Base-by-base conservation (phyloP, 2,329 filamentous ascomycete genomes). In the Neopestalotiopsis rosae region DNA sequence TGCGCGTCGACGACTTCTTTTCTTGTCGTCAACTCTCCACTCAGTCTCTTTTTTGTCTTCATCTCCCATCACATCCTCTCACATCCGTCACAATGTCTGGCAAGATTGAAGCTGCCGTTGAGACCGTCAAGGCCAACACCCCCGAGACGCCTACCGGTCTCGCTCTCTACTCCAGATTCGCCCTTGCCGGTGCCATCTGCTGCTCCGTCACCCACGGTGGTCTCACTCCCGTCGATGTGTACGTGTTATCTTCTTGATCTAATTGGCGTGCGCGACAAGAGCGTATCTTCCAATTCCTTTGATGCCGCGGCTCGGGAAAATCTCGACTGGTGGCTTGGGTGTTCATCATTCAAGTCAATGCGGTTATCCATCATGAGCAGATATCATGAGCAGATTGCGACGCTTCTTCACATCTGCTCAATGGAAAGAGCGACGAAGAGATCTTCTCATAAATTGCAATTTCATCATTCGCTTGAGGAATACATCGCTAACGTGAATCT, bases 221-320 rank as follows among this genome's bases (percentile, higher is more conserved):
- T 80, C 91, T 98, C 79, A 99, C 96, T 76, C 96, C 96, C 81
- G 94, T 99, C 84, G 96, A 99, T 93, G 96, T 99, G 95, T 98
- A 96, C 85, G 95, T 93, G 6, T 57, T 13, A 28, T 66, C 24
- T 38, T 20, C 14, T 56, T 52, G 12, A 17, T 32, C 6, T 12
- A 7, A 3, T 6, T 14, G 17, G 3, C 34, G 13, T 17, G 32
- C 13, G 32, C 34, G n/a, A 1, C 14, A 59, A 4, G 5, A 52
- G 1, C 45, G 45, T n/a, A 17, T 20, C 20, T 52, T 5, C 45
- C 45, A 52, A 52, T 24, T 49, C 6, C 24, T 28, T 30, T 59
- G 57, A 30, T n/a, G 57, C 24, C 57, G 20, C n/a, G 30, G 24
- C 57, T 6, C 34, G 34, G 34, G 34, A 28, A 24, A 20, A 58